phyloP scores from a whole-genome alignment of 1,284 basidiomycete genomes.

The Ceratobasidium sp. region DNA sequence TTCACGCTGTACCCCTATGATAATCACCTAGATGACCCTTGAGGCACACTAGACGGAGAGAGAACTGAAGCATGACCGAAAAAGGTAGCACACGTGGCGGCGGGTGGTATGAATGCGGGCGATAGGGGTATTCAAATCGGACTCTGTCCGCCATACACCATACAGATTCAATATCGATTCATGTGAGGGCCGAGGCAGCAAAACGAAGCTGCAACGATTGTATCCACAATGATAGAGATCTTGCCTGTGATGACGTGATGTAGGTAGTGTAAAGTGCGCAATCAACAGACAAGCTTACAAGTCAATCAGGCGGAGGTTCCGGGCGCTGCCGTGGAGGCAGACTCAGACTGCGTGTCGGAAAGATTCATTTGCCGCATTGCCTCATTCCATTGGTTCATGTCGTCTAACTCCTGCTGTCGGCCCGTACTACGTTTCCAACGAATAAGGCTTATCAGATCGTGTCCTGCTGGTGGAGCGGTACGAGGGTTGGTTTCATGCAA shows the following conservation, averaged over 20 bases:
- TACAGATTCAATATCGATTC: background rate
- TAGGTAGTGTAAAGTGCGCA: background rate
- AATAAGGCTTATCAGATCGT: constrained; percentile 67
- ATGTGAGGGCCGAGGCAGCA: background rate
- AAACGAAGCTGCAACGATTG: background rate
- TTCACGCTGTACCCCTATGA: background rate
- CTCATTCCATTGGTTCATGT: constrained; percentile 25
- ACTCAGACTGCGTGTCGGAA: constrained; percentile 4
- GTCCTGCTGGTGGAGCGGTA: constrained; percentile 69
- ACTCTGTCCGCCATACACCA: background rate
- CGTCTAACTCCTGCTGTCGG: background rate
- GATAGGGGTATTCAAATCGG: background rate
- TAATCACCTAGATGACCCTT: background rate
- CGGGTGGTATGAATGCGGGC: background rate
- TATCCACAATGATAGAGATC: background rate
- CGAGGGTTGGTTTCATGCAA: constrained; percentile 86
- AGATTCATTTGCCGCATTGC: constrained; percentile 16
- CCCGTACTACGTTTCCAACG: constrained; percentile 62
- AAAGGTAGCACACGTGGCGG: background rate
- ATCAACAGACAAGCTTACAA: background rate
- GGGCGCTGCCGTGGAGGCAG: background rate
- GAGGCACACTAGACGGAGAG: background rate
- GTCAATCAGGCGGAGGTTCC: constrained; percentile 13
- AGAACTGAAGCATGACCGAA: background rate
- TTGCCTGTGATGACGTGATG: background rate